phyloP scores from a whole-genome alignment of 139 green algal genomes.

The Volvox africanus region DNA sequence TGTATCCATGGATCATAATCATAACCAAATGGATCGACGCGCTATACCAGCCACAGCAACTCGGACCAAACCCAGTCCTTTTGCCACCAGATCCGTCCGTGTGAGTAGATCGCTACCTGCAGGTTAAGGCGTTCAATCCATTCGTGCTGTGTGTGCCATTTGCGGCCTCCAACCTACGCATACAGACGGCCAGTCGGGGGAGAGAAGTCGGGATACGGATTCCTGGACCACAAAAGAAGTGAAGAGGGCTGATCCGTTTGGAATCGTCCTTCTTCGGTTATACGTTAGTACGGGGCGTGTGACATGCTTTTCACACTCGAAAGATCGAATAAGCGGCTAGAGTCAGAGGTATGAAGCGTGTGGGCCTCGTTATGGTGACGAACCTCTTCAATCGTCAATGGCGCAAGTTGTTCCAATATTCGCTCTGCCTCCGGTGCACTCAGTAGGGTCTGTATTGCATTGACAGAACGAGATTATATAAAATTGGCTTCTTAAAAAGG shows the following conservation, averaged over 20 bases:
- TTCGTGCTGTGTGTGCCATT: conserved; percentile 77
- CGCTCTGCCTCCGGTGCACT: conserved; percentile 72
- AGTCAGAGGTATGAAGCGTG: too few species aligned
- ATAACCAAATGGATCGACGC: too few species aligned
- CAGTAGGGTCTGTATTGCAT: conserved; percentile 59
- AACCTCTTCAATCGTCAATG: conserved; percentile 70
- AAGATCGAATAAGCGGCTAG: too few species aligned
- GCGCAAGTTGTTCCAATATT: conserved; percentile 62
- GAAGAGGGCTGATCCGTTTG: background rate
- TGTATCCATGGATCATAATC: too few species aligned
- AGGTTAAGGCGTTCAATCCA: conserved; percentile 76
- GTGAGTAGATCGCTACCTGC: conserved; percentile 50
- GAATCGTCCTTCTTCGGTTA: background rate
- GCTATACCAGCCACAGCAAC: too few species aligned
- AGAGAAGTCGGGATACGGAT: background rate
- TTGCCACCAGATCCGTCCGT: too few species aligned
- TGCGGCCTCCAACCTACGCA: conserved; percentile 64
- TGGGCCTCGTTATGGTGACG: background rate
- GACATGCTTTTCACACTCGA: background rate
- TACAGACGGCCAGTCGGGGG: background rate
- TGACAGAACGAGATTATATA: background rate
- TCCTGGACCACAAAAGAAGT: too few species aligned
- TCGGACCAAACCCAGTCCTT: too few species aligned
- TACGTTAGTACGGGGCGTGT: background rate
- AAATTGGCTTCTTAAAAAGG: background rate